Conservation (phyloP, 352 stramenopile species). For the Globisporangium alternatum region DNA sequence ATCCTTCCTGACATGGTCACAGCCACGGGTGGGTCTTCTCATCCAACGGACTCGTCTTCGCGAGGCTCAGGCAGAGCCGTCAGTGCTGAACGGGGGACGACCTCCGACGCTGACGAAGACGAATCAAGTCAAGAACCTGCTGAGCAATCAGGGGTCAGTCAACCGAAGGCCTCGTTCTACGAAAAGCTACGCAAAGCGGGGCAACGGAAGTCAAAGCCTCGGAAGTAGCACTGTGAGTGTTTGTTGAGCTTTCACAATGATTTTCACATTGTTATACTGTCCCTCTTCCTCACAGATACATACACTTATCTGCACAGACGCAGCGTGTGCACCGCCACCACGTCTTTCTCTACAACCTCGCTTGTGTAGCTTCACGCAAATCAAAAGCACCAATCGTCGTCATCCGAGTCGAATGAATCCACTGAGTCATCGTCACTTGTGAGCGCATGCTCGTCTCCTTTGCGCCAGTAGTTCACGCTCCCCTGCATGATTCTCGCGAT, state of each 20-base stretch:
- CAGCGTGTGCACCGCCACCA: not conserved
- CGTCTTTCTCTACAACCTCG: not conserved
- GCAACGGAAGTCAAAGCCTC: constrained; percentile 46
- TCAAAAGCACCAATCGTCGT: constrained; percentile 28
- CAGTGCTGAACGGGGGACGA: constrained; percentile 4
- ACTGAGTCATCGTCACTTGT: constrained; percentile 28
- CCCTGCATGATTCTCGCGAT: constrained; percentile 83
- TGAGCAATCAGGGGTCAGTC: constrained; percentile 15
- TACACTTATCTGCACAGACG: too few relatives aligned
- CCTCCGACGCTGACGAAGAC: constrained; percentile 23
- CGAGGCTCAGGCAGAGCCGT: not conserved
- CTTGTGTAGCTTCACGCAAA: not conserved
- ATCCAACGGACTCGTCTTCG: not conserved
- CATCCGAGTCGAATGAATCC: constrained; percentile 26
- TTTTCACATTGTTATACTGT: not conserved
- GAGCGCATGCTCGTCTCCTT: constrained; percentile 29
- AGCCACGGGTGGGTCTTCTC: not conserved
- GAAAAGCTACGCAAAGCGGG: constrained; percentile 66
- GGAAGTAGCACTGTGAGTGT: constrained; percentile 23
- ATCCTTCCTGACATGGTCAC: constrained; percentile 49
- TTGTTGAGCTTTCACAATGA: not conserved
- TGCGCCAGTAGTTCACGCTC: constrained; percentile 58
- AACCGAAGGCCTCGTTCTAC: constrained; percentile 64
- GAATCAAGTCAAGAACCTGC: constrained; percentile 16
- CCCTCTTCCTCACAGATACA: too few relatives aligned